Base-by-base conservation (phyloP, 768 basidiomycete species). In the Leccinum pellstonianum region DNA sequence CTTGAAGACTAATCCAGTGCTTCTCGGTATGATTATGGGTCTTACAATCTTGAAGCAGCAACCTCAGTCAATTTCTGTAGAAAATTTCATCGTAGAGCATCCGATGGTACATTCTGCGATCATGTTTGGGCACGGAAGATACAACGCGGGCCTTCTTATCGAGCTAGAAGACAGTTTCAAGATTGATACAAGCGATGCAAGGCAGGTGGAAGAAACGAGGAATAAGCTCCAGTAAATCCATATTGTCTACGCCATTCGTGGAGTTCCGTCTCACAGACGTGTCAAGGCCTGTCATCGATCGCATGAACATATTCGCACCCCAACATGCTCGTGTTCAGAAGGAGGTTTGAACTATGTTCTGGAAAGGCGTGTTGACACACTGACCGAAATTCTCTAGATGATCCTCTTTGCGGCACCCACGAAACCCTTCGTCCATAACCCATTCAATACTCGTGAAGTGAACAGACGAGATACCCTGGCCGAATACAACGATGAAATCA, bases 41-140 rank as follows among this genome's bases (percentile, higher is more conserved):
- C 37, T 21, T 17, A 5, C n/a, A 15, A 19, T 19, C 52, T 47
- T 23, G 19, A 38, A n/a, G 10, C 15, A 15, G 12, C 10, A 2
- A 14, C 38, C 58, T 66, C 12, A 55, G 2, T 19, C 12, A 15
- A 10, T 3, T 33, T 56, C 21, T 3, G 5, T 37, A 66, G 67
- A 69, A 25, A 57, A 58, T 33, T 62, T 62, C 37, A 33, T 65
- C 14, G 54, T 41, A 21, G 65, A 65, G 52, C 59, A 69, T 35
- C 57, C 63, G 0, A 62, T 60, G 57, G 61, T 61, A 1, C 59
- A 58, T 51, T 57, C 59, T 11, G 65, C 68, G 29, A 56, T 64
- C 59, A 59, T 69, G 62, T 66, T 67, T 57, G 68, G 68, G 23
- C 61, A 62, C 14, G 67, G 56, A 54, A 61, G 68, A 57, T 66